Base-by-base conservation (phyloP, 179 eudicot species). In the Nepenthes alata region DNA sequence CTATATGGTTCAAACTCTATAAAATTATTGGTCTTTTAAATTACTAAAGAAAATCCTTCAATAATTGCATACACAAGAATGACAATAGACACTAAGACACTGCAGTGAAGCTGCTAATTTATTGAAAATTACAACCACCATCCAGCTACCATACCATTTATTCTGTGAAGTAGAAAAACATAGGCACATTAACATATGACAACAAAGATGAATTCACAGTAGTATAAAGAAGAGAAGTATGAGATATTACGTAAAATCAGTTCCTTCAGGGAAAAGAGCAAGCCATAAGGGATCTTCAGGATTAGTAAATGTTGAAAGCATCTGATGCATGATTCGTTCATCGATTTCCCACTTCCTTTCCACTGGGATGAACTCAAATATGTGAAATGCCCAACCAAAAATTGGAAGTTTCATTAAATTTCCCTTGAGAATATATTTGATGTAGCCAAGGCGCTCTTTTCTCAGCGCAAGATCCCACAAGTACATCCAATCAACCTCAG, bases 401-500 rank as follows among this genome's bases (percentile, higher is more conserved):
- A 89, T 63, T 4, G 97, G 97, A 53, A 89, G 78, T 70, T 79
- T 89, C 95, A 89, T 88, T 61, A 90, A 72, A 72, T 93, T 87
- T 72, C 82, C 85, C 75, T 90, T 87, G 34, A 90, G 93, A 49
- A 84, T 75, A 69, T 81, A 81, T 45, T 81, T 81, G 61, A 81
- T 79, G 72, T 57, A 77, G 50, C 97, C 80, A 75, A 78, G 58
- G 70, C 79, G 71, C 53, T 85, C 97, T 68, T 90, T 90, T 49
- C 97, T 62, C 41, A 85, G 68, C 15, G 95, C 97, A 72, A 90
- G 87, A 72, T 90, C 72, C 97, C 97, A 87, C 63, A 89, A 60
- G 71, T 90, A 90, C 97, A 90, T 90, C 97, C 97, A 87, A 72
- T 90, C 95, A 73, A 90, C 95, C 76, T 90, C 97, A 6, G 97